Evolutionary conservation across 2,329 filamentous ascomycete species (phyloP), one percentile per base, ranked within the genome.

Genomic region (Claviceps quebecensis): DNA sequence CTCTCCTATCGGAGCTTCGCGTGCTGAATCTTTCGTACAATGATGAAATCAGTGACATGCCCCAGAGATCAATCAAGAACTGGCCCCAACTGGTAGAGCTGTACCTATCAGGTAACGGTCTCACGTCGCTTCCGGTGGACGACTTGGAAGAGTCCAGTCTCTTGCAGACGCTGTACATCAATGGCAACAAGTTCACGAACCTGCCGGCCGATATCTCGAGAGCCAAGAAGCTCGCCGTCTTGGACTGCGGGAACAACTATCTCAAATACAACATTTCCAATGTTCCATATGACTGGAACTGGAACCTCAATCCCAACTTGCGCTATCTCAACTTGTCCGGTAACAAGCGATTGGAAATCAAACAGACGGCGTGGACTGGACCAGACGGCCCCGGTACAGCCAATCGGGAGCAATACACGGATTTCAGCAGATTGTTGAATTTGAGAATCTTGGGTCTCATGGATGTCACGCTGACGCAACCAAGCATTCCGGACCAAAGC

Each of bases 241-340:
- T 98, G 48, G 93, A 98, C 67, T 94, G 94, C 56, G 91, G 90
- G 54, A 96, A 87, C 74, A 98, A 98, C 63, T 83, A 80, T 22
- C 74, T 98, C 52, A 98, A 97, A 67, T 98, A 98, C 76, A 98
- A 98, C 64, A 94, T 98, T 47, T 93, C 89, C 34, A 98, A 98
- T 62, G 95, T 95, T 75, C 93, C 91, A 0, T 98, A 98, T 64
- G 93, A 98, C 65, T 98, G 93, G 93, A 98, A 98, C 61, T 98
- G 93, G 93, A 97, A 97, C 63, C 87, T 93, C 75, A 98, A 98
- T 61, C 87, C 86, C 47, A 94, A 96, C 60, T 72, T 98, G 57
- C 86, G 90, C 56, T 98, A 94, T 63, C 82, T 98, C 56, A 98
- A 97, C 62, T 75, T 98, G 62, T 97, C 91, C 0, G 93, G 93